Evolutionary conservation across 2,329 filamentous ascomycete species (phyloP).

Genomic region (Arachnomyces sp.): DNA sequence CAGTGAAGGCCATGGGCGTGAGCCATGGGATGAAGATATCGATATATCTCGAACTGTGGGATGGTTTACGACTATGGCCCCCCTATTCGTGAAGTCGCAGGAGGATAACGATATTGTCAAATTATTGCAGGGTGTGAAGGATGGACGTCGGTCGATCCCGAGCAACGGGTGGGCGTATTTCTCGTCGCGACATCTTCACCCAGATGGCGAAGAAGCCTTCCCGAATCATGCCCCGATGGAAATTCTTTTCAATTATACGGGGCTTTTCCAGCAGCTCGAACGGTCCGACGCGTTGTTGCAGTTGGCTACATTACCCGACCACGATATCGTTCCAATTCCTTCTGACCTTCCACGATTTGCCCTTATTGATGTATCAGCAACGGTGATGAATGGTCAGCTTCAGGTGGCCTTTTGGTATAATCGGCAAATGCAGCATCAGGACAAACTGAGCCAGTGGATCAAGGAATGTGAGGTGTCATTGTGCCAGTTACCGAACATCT

Average conservation of each 20-base stretch:
- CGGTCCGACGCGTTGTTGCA: conserved; percentile 39
- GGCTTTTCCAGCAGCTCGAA: conserved; percentile 36
- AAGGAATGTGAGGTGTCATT: conserved; percentile 21
- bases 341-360: conserved; percentile 38
- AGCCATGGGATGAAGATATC: no score
- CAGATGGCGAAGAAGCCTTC: conserved; percentile 23
- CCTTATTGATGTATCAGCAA: conserved; percentile 46
- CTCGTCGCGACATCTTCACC: conserved; percentile 24
- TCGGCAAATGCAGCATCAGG: conserved; percentile 39
- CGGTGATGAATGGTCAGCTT: conserved; percentile 38
- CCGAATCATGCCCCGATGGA: conserved; percentile 35
- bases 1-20: no score
- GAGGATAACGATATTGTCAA: conserved; percentile 3
- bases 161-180: conserved; percentile 35
- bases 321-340: conserved; percentile 21
- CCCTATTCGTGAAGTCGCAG: conserved; percentile 9
- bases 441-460: conserved; percentile 39
- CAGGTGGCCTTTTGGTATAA: conserved; percentile 46
- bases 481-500: conserved; percentile 11
- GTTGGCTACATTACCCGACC: conserved; percentile 34
- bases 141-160: conserved; percentile 23
- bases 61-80: not conserved
- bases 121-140: conserved; percentile 12
- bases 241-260: conserved; percentile 36
- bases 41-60: no score